Conservation (phyloP, 805 yeast species). For the Suhomyces kilbournensis region DNA sequence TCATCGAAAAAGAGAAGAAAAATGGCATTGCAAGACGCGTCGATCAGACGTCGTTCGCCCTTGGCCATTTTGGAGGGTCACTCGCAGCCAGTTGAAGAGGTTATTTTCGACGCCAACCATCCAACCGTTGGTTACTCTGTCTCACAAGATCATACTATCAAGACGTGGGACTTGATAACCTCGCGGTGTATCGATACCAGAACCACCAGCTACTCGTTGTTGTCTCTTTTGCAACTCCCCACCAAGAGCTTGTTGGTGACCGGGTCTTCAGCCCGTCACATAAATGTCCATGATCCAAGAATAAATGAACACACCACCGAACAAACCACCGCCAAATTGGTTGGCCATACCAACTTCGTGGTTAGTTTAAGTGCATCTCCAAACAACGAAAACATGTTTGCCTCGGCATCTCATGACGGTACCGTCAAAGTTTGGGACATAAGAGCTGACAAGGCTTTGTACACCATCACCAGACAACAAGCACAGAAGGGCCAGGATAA, state of each 20-base stretch:
- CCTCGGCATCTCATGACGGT: conserved; percentile 95
- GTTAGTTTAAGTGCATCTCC: conserved; percentile 75
- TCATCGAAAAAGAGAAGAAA: conserved; percentile 87
- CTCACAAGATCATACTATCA: conserved; percentile 91
- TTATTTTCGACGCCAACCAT: conserved; percentile 70
- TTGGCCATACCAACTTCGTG: conserved; percentile 91
- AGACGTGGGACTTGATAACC: conserved; percentile 95
- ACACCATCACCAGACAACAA: conserved; percentile 73
- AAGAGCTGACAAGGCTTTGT: conserved; percentile 77
- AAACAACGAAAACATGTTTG: conserved; percentile 73
- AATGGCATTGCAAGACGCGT: conserved; percentile 71
- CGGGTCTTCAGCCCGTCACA: conserved; percentile 98
- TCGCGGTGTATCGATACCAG: conserved; percentile 82
- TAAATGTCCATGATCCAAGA: conserved; percentile 90
- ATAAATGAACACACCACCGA: conserved; percentile 55
- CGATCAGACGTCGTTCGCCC: conserved; percentile 79
- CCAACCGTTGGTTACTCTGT: conserved; percentile 86
- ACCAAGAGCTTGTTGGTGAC: conserved; percentile 71
- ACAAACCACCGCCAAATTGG: conserved; percentile 57
- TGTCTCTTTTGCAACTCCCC: conserved; percentile 70
- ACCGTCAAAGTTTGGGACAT: conserved; percentile 95
- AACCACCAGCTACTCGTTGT: conserved; percentile 78
- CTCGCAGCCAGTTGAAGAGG: conserved; percentile 81
- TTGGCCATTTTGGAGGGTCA: conserved; percentile 78
- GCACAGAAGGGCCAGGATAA: conserved; percentile 50